Conservation (phyloP, 2,329 filamentous ascomycete genomes). For the Diaporthe aspalathi region DNA sequence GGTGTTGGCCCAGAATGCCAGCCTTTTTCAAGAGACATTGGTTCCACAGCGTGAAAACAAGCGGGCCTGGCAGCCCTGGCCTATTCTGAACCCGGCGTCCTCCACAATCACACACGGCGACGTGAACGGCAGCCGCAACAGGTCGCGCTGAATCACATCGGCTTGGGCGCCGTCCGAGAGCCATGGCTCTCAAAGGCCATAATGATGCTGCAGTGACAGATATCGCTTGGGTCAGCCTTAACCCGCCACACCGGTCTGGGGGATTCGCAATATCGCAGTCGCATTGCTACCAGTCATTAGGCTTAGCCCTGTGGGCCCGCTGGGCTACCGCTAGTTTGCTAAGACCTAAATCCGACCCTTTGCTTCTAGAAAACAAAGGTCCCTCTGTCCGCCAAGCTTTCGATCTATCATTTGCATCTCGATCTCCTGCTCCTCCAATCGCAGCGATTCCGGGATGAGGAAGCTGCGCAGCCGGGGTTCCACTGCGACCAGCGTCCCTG, state of each 20-base stretch:
- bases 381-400: conserved; percentile 20
- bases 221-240: neutral
- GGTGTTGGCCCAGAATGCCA: neutral
- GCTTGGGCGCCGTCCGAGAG: too few relatives aligned
- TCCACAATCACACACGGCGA: too few relatives aligned
- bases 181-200: neutral
- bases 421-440: conserved; percentile 16
- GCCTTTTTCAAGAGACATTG: neutral
- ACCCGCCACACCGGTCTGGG: neutral
- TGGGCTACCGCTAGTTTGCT: neutral
- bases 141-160: too few relatives aligned
- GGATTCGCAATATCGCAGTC: neutral
- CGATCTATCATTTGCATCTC: conserved; percentile 18
- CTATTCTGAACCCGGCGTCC: too few relatives aligned
- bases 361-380: conserved; percentile 20
- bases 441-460: conserved; percentile 24
- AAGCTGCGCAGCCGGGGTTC: conserved; percentile 11
- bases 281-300: conserved; percentile 14
- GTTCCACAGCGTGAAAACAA: neutral
- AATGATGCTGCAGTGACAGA: neutral
- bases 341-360: conserved; percentile 12
- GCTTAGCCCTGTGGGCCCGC: conserved; percentile 12
- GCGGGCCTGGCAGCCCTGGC: neutral
- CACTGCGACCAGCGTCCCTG: neutral
- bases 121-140: too few relatives aligned